Evolutionary conservation across 768 basidiomycete species (phyloP).

Genomic region (Punctularia strigosozonata): DNA sequence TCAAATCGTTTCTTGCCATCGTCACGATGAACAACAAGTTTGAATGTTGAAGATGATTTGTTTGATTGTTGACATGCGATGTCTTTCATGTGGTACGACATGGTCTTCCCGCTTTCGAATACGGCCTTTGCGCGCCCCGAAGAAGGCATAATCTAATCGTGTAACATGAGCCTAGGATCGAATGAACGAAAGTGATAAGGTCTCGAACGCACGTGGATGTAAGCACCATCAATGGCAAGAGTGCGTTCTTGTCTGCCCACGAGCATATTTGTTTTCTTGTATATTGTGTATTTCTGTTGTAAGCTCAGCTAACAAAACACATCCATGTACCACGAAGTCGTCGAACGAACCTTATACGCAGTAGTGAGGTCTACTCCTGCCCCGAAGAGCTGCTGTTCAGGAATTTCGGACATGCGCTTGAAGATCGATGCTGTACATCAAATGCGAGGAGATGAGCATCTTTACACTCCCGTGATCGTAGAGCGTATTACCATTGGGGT

Average conservation of each 20-base stretch:
- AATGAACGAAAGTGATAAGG: not conserved
- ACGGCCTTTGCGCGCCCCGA: constrained; percentile 68
- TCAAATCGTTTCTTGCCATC: constrained; percentile 85
- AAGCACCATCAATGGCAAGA: constrained; percentile 90
- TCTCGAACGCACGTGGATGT: constrained; percentile 58
- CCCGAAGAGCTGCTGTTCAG: constrained; percentile 29
- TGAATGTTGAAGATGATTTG: constrained; percentile 76
- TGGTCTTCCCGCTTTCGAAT: constrained; percentile 83
- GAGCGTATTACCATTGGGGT: constrained; percentile 71
- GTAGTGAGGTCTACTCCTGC: constrained; percentile 68
- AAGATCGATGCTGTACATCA: constrained; percentile 72
- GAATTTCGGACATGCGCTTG: constrained; percentile 72
- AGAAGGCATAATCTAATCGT: constrained; percentile 82
- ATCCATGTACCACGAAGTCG: not conserved
- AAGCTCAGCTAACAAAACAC: not conserved
- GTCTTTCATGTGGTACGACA: constrained; percentile 85
- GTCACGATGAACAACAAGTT: constrained; percentile 71
- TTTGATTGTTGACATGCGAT: constrained; percentile 78
- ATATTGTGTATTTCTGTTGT: constrained; percentile 89
- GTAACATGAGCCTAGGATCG: constrained; percentile 1
- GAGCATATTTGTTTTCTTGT: constrained; percentile 90
- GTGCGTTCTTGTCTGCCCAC: constrained; percentile 84
- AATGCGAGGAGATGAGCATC: constrained; percentile 1
- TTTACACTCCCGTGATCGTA: not conserved
- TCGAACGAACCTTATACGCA: constrained; percentile 64